Conservation (phyloP, 2,329 filamentous ascomycete species). For the Fusarium nurragi region DNA sequence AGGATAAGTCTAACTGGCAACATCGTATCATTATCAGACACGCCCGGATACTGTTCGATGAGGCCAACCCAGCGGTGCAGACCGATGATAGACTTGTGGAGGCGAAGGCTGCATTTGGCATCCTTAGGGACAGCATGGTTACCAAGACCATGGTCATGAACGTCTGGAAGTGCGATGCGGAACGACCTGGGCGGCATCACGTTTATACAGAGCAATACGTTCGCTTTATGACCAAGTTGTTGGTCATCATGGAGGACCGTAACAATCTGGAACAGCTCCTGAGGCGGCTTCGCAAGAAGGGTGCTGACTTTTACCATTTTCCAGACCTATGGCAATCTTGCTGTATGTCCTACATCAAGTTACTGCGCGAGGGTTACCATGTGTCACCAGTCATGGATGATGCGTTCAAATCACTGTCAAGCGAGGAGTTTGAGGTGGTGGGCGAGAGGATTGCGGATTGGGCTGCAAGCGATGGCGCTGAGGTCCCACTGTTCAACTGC, state of each 20-base stretch:
- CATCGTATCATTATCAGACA: constrained; percentile 88
- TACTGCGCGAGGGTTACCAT: constrained; percentile 61
- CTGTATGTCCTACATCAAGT: constrained; percentile 62
- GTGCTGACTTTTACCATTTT: constrained; percentile 76
- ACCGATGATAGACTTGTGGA: constrained; percentile 65
- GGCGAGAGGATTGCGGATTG: constrained; percentile 65
- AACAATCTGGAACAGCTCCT: constrained; percentile 80
- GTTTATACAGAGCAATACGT: constrained; percentile 91
- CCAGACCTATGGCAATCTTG: constrained; percentile 67
- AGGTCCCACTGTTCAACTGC: constrained; percentile 59
- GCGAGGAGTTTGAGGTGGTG: constrained; percentile 67
- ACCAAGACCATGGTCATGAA: constrained; percentile 96
- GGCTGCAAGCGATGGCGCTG: constrained; percentile 54
- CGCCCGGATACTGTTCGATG: constrained; percentile 64
- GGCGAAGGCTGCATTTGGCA: constrained; percentile 80
- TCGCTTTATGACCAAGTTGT: constrained; percentile 78
- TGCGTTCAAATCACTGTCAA: constrained; percentile 62
- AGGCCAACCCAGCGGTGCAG: constrained; percentile 47
- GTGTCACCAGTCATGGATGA: constrained; percentile 61
- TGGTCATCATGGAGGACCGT: constrained; percentile 79
- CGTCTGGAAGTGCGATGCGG: constrained; percentile 93
- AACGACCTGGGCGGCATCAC: constrained; percentile 84
- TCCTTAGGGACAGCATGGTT: constrained; percentile 78
- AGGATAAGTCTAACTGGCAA: constrained; percentile 95
- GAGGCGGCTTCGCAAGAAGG: constrained; percentile 81